These are phyloP conservation scores for Globisporangium lucens DNA, from an alignment of 352 stramenopile species.

Conservation along the genomic window DNA sequence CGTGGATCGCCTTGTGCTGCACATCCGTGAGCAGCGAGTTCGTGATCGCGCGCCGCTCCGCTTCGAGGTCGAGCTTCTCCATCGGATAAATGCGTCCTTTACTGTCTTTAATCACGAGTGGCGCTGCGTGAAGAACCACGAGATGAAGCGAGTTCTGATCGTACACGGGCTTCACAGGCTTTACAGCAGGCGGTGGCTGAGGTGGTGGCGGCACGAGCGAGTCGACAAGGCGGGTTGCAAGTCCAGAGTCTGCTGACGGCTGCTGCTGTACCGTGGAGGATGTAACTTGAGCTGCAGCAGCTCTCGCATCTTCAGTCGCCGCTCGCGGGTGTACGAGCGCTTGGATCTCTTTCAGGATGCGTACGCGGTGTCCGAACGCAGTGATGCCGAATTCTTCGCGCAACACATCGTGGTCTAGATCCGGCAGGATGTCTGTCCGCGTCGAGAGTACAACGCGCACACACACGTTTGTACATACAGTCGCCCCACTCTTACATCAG, in stretches of 20 bases:
- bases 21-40: conserved; percentile 69
- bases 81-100: conserved; percentile 72
- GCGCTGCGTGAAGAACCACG: conserved; percentile 78
- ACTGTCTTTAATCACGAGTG: conserved; percentile 75
- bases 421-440: conserved; percentile 43
- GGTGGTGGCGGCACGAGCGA: conserved; percentile 1
- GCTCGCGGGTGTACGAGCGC: conserved; percentile 24
- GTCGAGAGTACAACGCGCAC: not conserved
- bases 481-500: not conserved
- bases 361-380: conserved; percentile 58
- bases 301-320: not conserved
- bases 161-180: not conserved
- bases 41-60: conserved; percentile 66
- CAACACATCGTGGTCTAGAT: conserved; percentile 59
- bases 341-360: conserved; percentile 56
- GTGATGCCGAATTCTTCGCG: conserved; percentile 62
- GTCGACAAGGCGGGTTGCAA: conserved; percentile 1
- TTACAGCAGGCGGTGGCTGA: conserved; percentile 10
- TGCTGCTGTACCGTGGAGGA: not conserved
- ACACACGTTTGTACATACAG: not conserved
- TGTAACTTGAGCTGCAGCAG: not conserved
- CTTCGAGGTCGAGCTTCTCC: conserved; percentile 80
- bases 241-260: not conserved
- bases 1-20: conserved; percentile 68
- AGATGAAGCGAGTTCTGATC: conserved; percentile 63